Percentiles rank a stretch among this genome's conserved stretches.
Evolutionary conservation across 768 basidiomycete species (phyloP).

Genomic region (Clitopilus hobsonii): DNA sequence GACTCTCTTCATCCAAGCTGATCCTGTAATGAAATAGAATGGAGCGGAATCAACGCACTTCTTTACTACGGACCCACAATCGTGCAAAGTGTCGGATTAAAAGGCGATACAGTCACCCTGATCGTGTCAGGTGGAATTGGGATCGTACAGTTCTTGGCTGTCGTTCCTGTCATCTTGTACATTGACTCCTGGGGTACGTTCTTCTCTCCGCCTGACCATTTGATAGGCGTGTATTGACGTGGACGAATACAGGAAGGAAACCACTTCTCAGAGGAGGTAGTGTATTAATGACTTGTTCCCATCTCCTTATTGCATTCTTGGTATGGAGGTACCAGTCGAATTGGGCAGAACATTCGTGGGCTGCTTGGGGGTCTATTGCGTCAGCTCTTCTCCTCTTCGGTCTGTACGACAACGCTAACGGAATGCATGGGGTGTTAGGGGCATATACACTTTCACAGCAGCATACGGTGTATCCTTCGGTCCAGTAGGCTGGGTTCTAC

Average conservation of each 20-base stretch:
- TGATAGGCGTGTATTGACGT: not conserved
- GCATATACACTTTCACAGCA: constrained; percentile 70
- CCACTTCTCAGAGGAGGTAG: constrained; percentile 65
- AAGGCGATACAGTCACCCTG: constrained; percentile 53
- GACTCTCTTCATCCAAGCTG: not conserved
- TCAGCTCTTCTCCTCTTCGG: constrained; percentile 23
- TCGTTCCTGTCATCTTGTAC: constrained; percentile 65
- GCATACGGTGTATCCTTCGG: constrained; percentile 77
- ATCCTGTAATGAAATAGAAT: constrained; percentile 42
- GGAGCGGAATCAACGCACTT: constrained; percentile 84
- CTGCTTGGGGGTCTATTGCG: constrained; percentile 69
- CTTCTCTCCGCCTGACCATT: not conserved
- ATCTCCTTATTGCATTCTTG: constrained; percentile 56
- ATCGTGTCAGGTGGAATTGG: constrained; percentile 77
- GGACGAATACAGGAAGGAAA: constrained; percentile 44
- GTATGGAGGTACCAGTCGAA: constrained; percentile 44
- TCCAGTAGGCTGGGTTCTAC: constrained; percentile 80
- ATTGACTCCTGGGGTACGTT: constrained; percentile 60
- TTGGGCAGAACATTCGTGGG: constrained; percentile 53
- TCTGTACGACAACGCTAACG: not conserved
- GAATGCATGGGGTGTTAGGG: constrained; percentile 26
- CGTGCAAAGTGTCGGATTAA: constrained; percentile 57
- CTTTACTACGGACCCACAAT: constrained; percentile 80
- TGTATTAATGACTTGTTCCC: constrained; percentile 57
- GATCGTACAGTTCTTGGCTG: constrained; percentile 72